Evolutionary conservation across 192 early-diverging fungal species (phyloP).

Genomic region (Podila horticola): DNA sequence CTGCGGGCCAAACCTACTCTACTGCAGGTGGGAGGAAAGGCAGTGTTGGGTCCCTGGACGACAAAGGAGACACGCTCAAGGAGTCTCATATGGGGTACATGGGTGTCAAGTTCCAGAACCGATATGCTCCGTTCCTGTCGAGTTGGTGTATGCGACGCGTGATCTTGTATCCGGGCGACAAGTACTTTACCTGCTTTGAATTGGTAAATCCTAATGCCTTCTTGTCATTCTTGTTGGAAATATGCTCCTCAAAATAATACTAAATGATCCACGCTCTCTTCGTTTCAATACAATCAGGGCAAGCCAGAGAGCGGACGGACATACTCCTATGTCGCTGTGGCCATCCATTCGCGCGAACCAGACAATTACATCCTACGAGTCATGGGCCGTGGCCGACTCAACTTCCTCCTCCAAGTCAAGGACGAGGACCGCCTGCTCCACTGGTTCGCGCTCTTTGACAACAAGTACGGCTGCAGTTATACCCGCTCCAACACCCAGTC

Average conservation of each 20-base stretch:
- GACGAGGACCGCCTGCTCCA: constrained; percentile 39
- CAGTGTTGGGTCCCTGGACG: constrained; percentile 16
- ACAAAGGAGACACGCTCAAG: constrained; percentile 20
- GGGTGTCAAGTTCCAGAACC: constrained; percentile 53
- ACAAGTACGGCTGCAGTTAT: not conserved
- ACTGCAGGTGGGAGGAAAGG: constrained; percentile 16
- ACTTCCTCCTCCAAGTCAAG: constrained; percentile 36
- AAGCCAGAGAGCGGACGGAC: constrained; percentile 41
- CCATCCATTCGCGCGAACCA: constrained; percentile 27
- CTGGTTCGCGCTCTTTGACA: constrained; percentile 44
- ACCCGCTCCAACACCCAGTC: not conserved
- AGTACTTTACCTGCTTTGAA: constrained; percentile 60
- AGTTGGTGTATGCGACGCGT: constrained; percentile 62
- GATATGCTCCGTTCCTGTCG: constrained; percentile 56
- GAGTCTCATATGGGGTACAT: constrained; percentile 59
- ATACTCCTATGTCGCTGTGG: constrained; percentile 18
- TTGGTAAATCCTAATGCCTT: constrained; percentile 11
- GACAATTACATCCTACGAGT: constrained; percentile 29
- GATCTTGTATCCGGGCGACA: constrained; percentile 53
- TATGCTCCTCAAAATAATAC: not conserved
- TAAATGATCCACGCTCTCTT: not conserved
- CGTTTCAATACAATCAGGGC: constrained; percentile 6
- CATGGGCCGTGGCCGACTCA: constrained; percentile 10
- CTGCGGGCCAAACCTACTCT: not conserved
- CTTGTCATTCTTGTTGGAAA: not conserved